Evolutionary conservation across 805 yeast genomes (phyloP).

Genomic region (Ogataea haglerorum): DNA sequence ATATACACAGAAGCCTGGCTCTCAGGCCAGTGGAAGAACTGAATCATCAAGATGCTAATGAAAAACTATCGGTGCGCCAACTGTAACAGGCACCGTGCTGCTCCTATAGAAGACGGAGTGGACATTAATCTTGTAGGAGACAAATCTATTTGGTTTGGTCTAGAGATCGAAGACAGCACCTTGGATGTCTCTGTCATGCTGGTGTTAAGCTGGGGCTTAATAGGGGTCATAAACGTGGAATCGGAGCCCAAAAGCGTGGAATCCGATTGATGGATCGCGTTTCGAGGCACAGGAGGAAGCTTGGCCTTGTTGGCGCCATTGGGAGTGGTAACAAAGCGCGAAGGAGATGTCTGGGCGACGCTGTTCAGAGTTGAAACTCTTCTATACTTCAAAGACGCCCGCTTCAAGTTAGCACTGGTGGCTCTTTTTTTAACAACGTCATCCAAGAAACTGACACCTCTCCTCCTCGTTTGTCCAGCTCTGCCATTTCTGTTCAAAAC

Average conservation of each 20-base stretch:
- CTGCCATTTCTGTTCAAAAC: slow-evolving; percentile 9
- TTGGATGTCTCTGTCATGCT: slow-evolving; percentile 4
- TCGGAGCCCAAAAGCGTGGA: slow-evolving; percentile 15
- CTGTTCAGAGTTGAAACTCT: slow-evolving; percentile 2
- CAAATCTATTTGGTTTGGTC: slow-evolving; percentile 17
- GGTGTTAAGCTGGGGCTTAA: slow-evolving; percentile 6
- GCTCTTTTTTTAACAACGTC: slow-evolving; percentile 28
- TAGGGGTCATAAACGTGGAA: slow-evolving; percentile 16
- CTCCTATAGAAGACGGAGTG: slow-evolving; percentile 47
- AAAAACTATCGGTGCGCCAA: slow-evolving; percentile 34
- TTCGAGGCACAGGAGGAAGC: slow-evolving; percentile 31
- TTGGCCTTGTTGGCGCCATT: slow-evolving; percentile 16
- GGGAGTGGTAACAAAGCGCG: slow-evolving; percentile 22
- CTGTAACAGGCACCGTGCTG: slow-evolving; percentile 43
- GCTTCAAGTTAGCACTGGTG: slow-evolving; percentile 26
- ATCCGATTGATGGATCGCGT: slow-evolving; percentile 15
- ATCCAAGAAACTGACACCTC: slow-evolving; percentile 22
- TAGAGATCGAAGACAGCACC: slow-evolving; percentile 6
- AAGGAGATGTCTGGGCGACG: slow-evolving; percentile 29
- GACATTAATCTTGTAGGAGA: slow-evolving; percentile 40
- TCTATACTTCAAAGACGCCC: slow-evolving; percentile 21
- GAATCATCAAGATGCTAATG: slow-evolving; percentile 6
- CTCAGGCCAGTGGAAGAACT: background rate
- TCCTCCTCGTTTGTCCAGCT: slow-evolving; percentile 1
- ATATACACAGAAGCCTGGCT: slow-evolving; percentile 4